Evolutionary conservation across 768 basidiomycete species (phyloP), one percentile per base, ranked within the genome.

Genomic region (Cystofilobasidium ferigula): DNA sequence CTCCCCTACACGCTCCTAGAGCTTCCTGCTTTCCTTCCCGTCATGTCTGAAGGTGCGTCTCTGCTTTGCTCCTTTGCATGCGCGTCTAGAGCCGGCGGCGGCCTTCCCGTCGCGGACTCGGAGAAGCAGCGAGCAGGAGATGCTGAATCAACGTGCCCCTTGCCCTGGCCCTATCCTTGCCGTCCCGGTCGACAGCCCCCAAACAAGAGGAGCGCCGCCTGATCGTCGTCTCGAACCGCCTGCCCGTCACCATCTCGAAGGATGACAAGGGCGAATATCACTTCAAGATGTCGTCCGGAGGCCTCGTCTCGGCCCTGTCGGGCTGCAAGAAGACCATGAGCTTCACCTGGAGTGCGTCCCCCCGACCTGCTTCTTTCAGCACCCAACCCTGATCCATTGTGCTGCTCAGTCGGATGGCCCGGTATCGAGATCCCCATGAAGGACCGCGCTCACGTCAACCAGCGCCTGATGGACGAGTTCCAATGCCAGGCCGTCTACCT

Each of bases 241-340:
- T 98, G 67, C 94, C 94, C 26, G 83, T 98, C 68, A 95, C 94
- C 56, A 97, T 98, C 75, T 89, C 80, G 76, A 94, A 91, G 79
- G 93, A 97, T 83, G 85, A 83, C 18, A 78, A 81, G 60, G 92
- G 92, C 74, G 86, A 94, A 76, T 97, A 93, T 77, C 89, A 93
- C 80, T 98, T 95, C 84, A 77, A 76, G 81, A 95, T 97, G 93
- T 93, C 90, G 67, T 93, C 90, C 3, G 95, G 95, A 34, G 95
- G 95, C 62, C 87, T 99, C 69, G 95, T 98, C 69, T 92, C 89
- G 61, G 95, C 95, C 68, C 85, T 99, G 70, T 87, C 88, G 28
- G 94, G 95, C 56, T 94, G 92, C 83, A 99, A 99, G 80, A 97
- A 95, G 79, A 91, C 87, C 40, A 86, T 98, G 82, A 86, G 83